Evolutionary conservation across 2,329 filamentous ascomycete genomes (phyloP).

Genomic region (Hymenoscyphus infarciens): DNA sequence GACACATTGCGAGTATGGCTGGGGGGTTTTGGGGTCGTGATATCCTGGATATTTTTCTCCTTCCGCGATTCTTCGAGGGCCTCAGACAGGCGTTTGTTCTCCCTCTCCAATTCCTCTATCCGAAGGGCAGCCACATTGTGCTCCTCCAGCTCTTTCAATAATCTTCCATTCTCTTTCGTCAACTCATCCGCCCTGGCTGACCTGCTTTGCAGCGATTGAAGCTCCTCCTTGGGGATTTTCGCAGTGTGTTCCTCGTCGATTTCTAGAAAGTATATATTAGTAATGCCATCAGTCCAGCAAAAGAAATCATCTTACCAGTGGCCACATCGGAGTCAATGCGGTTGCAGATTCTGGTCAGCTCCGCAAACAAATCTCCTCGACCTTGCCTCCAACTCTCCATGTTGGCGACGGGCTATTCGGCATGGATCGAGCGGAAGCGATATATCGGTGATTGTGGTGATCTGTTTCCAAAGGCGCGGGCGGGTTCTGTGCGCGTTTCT

Average conservation of each 20-base stretch:
- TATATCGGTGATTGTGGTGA: neutral
- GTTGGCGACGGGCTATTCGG: neutral
- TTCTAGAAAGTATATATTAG: conserved; percentile 18
- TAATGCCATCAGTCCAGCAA: neutral
- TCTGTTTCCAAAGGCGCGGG: neutral
- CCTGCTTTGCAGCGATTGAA: conserved; percentile 17
- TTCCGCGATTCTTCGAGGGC: conserved; percentile 19
- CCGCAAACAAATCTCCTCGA: conserved; percentile 24
- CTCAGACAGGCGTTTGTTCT: conserved; percentile 25
- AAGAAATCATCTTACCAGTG: conserved; percentile 20
- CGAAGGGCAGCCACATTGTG: conserved; percentile 13
- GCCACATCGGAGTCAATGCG: conserved; percentile 24
- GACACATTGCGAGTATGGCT: neutral
- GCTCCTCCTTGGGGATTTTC: conserved; percentile 20
- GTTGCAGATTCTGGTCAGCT: conserved; percentile 25
- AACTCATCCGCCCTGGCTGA: conserved; percentile 18
- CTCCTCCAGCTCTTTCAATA: conserved; percentile 24
- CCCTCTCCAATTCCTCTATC: conserved; percentile 24
- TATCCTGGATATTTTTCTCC: conserved; percentile 3
- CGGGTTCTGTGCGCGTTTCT: neutral
- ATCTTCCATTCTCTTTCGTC: conserved; percentile 17
- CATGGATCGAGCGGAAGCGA: neutral
- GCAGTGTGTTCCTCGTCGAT: conserved; percentile 18
- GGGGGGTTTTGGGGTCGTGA: conserved; percentile 2
- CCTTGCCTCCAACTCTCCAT: conserved; percentile 32